Conservation (phyloP, 169 alveolate species). For the Besnoitia besnoiti region DNA sequence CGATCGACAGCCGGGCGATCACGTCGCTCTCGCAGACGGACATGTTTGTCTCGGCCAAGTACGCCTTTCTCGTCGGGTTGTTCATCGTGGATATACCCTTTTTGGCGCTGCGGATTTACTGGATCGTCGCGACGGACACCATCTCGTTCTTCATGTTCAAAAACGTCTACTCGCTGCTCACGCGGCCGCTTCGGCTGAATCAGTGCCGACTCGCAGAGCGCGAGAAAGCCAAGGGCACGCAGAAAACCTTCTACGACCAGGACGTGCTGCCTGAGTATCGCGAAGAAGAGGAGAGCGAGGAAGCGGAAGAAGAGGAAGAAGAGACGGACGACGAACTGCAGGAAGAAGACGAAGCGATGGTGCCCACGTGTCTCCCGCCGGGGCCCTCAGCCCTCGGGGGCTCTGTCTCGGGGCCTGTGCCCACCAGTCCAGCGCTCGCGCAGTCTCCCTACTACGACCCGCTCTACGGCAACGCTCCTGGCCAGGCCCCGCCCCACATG, state of each 20-base stretch:
- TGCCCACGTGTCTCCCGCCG: neutral
- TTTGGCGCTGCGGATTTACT: slow-evolving; percentile 64
- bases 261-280: slow-evolving; percentile 1
- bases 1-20: slow-evolving; percentile 29
- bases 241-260: slow-evolving; percentile 51
- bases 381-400: neutral
- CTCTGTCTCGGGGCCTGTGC: neutral
- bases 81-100: slow-evolving; percentile 75
- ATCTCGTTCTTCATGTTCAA: slow-evolving; percentile 65
- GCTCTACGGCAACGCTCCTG: neutral
- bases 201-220: slow-evolving; percentile 77
- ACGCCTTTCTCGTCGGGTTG: slow-evolving; percentile 75
- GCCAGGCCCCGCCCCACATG: neutral
- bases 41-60: slow-evolving; percentile 73
- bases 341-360: neutral
- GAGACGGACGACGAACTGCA: neutral
- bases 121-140: slow-evolving; percentile 42
- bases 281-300: slow-evolving; percentile 27
- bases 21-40: slow-evolving; percentile 51
- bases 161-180: slow-evolving; percentile 67
- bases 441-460: neutral
- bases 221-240: slow-evolving; percentile 73
- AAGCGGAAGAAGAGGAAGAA: neutral
- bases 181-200: slow-evolving; percentile 73
- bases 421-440: neutral